Base-by-base conservation (phyloP, 257 asterid species). In the Solanum arcanum region DNA sequence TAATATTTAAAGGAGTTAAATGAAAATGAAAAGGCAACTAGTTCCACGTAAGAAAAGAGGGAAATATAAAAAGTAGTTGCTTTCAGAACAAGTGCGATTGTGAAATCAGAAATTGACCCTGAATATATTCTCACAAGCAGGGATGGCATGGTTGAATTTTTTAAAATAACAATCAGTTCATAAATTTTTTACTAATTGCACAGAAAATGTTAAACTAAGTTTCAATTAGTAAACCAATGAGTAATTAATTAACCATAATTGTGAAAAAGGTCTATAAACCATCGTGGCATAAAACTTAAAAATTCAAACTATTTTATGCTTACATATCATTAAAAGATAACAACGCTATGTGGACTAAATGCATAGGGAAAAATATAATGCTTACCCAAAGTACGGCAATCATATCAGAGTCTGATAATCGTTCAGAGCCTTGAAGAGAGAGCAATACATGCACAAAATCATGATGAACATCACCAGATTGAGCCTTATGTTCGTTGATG, bases 371-470 rank as follows among this genome's bases (percentile, higher is more conserved):
- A 46, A 69, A 52, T 72, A 66, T 68, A 47, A 39, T 35, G 64
- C 89, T 91, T 93, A 96, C 99, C 99, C 99, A 96, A 14, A 94
- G 96, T 86, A 96, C 96, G 85, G 98, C 95, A 90, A 95, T 91
- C 94, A 94, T 96, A 89, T 96, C 98, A 4, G 96, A 90, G 42
- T 93, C 93, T 12, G 99, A 93, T 76, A 96, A 81, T 62, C 86
- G 91, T 56, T 95, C 93, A 6, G 89, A 75, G 33, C 90, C 95
- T 69, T 89, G 83, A 25, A 96, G 98, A 52, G 93, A 93, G 72
- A 94, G 89, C 91, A 96, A 86, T 21, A 96, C 95, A 89, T 94
- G 95, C 15, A 94, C 93, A 73, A 96, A 94, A 84, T 90, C 98
- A 4, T 35, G 86, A 76, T 75, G 73, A 69, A 6, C 21, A 86